These are phyloP conservation scores for Ormosia emarginata DNA, from an alignment of 306 rosid genomes.

Conservation along the genomic window DNA sequence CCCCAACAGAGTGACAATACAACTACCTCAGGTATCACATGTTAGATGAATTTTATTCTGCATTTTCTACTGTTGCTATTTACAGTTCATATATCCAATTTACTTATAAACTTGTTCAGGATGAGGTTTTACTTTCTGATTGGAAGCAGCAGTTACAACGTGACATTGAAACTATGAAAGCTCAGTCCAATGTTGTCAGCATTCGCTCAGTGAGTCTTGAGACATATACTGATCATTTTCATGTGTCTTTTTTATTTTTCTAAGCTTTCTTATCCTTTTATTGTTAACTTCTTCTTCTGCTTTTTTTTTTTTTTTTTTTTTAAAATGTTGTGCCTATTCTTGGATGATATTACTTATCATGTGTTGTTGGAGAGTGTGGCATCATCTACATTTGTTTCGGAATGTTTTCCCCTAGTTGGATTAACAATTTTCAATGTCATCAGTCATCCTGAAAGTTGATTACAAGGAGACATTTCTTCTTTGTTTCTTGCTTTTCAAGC, in stretches of 20 bases:
- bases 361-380: not conserved
- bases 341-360: not conserved
- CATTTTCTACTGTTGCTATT: slow-evolving; percentile 13
- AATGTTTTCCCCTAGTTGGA: not conserved
- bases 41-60: not conserved
- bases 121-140: slow-evolving; percentile 69
- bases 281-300: not conserved
- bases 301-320: not conserved
- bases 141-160: slow-evolving; percentile 90
- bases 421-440: not conserved
- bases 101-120: slow-evolving; percentile 44
- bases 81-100: not conserved
- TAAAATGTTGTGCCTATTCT: not conserved
- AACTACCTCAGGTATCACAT: slow-evolving; percentile 75
- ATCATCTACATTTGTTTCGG: not conserved
- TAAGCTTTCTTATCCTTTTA: not conserved
- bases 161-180: slow-evolving; percentile 83
- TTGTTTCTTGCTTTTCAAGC: not conserved
- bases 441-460: not conserved
- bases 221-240: not conserved
- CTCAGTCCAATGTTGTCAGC: slow-evolving; percentile 66
- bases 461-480: not conserved
- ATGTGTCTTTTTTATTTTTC: not conserved
- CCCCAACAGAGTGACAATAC: slow-evolving; percentile 83
- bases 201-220: slow-evolving; percentile 63